These are phyloP conservation scores for Cutaneotrichosporon sp. DNA, from an alignment of 1,284 basidiomycete species.

Conservation along the genomic window DNA sequence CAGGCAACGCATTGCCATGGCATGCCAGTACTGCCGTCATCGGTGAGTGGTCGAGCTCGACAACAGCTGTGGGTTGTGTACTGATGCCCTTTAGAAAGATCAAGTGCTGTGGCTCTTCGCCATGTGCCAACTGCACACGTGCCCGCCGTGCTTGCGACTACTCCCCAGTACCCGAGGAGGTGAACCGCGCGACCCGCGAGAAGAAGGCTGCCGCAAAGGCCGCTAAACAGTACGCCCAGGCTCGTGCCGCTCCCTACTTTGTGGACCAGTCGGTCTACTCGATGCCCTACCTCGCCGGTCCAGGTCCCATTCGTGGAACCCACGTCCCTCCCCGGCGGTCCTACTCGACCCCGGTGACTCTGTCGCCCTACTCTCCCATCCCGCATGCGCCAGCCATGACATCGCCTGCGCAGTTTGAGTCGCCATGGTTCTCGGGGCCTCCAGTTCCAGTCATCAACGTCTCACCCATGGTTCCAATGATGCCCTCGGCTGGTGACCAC, in stretches of 20 bases:
- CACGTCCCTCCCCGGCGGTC: conserved; percentile 32
- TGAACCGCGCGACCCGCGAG: conserved; percentile 43
- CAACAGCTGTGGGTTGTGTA: neutral
- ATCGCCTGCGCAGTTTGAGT: conserved; percentile 38
- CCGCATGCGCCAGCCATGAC: conserved; percentile 29
- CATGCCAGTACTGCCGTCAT: conserved; percentile 45
- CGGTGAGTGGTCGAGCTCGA: conserved; percentile 28
- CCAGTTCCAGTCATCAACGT: conserved; percentile 22
- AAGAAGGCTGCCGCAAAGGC: conserved; percentile 44
- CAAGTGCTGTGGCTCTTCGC: conserved; percentile 43
- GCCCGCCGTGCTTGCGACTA: conserved; percentile 44
- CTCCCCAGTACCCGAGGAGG: conserved; percentile 45
- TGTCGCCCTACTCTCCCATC: conserved; percentile 25
- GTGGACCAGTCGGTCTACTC: conserved; percentile 29
- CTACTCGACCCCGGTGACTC: conserved; percentile 31
- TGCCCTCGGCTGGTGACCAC: conserved; percentile 9
- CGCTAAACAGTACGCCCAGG: conserved; percentile 21
- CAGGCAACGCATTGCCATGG: conserved; percentile 43
- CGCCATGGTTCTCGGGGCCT: conserved; percentile 25
- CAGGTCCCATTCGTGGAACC: conserved; percentile 20
- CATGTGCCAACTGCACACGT: conserved; percentile 46
- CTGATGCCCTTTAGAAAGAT: conserved; percentile 39
- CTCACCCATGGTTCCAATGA: conserved; percentile 17
- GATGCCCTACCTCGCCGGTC: conserved; percentile 28
- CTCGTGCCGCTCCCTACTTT: conserved; percentile 31